phyloP scores from a whole-genome alignment of 1,284 basidiomycete genomes.

The Trametes pubescens region DNA sequence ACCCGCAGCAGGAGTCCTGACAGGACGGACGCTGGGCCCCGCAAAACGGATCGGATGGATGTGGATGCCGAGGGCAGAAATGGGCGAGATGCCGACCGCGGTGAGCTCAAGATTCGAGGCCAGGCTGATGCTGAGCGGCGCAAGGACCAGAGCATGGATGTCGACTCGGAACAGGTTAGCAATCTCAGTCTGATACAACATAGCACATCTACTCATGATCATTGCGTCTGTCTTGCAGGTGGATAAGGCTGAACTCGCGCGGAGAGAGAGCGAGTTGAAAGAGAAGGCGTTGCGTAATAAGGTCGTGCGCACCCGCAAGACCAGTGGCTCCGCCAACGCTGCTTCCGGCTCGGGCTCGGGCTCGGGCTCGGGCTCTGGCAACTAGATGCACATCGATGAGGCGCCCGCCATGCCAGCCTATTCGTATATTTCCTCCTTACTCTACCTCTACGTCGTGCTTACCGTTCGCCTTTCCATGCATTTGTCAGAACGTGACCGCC shows the following conservation, averaged over 20 bases:
- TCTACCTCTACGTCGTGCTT: conserved; percentile 1
- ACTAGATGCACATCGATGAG: background rate
- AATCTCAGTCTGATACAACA: too few relatives aligned
- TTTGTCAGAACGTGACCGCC: conserved; percentile 16
- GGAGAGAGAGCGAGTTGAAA: conserved; percentile 76
- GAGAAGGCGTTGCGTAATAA: conserved; percentile 83
- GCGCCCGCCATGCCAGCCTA: background rate
- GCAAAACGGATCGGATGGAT: conserved; percentile 51
- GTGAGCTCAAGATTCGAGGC: conserved; percentile 77
- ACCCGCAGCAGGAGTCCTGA: conserved; percentile 37
- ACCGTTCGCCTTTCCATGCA: conserved; percentile 9
- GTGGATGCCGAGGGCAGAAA: conserved; percentile 44
- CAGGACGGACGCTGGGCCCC: conserved; percentile 21
- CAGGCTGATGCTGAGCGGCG: conserved; percentile 63
- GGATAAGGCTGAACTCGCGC: conserved; percentile 51
- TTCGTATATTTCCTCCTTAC: conserved; percentile 15
- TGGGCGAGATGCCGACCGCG: conserved; percentile 12
- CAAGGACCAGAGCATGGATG: conserved; percentile 52
- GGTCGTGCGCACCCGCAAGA: conserved; percentile 75
- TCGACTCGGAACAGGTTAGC: conserved; percentile 23
- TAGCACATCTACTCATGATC: background rate
- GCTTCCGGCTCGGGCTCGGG: conserved; percentile 9
- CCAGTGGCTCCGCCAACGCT: conserved; percentile 37
- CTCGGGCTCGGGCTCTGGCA: conserved; percentile 14
- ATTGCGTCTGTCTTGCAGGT: conserved; percentile 14